Evolutionary conservation across 2,329 filamentous ascomycete species (phyloP), one percentile per base, ranked within the genome.

Genomic region (Alternaria solani): DNA sequence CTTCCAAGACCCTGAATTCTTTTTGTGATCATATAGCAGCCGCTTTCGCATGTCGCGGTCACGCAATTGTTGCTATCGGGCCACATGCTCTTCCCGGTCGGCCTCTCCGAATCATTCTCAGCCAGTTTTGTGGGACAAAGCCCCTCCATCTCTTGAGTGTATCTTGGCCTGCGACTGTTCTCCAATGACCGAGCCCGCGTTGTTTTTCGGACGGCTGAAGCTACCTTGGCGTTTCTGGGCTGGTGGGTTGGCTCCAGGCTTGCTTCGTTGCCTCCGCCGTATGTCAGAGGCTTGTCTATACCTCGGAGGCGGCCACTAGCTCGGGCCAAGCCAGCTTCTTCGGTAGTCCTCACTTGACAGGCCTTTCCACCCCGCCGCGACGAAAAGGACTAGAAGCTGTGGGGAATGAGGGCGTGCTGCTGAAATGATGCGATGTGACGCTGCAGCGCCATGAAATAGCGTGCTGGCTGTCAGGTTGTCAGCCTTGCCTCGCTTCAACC

Each of bases 221-320:
- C 43, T 30, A 44, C 43, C 72, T 77, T 77, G 75, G 74, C 74
- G 59, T 55, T 43, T 61, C 73, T 74, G 53, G 71, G 71, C 67
- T 58, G 56, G 32, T 63, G 64, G 55, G 62, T 63, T 68, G 62
- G 70, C 65, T 60, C 55, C 48, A 66, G 55, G 65, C 65, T 72
- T 70, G 41, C 52, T 56, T 57, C 53, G 51, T 52, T 61, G 30
- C 57, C 61, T 63, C 57, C 49, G 55, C 67, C 46, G 57, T 54
- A 60, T 65, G 66, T 64, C 65, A 69, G 65, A 69, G 67, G 67
- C 70, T 74, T 75, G 68, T 72, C 61, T 72, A 46, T 48, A 61
- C 62, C 28, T 61, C 57, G 63, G 54, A 60, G 47, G 53, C 28
- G 51, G 55, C 46, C 30, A 39, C 48, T 58, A 60, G 62, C 57